phyloP scores from a whole-genome alignment of 1,284 basidiomycete species.

The Ustilago hordei region DNA sequence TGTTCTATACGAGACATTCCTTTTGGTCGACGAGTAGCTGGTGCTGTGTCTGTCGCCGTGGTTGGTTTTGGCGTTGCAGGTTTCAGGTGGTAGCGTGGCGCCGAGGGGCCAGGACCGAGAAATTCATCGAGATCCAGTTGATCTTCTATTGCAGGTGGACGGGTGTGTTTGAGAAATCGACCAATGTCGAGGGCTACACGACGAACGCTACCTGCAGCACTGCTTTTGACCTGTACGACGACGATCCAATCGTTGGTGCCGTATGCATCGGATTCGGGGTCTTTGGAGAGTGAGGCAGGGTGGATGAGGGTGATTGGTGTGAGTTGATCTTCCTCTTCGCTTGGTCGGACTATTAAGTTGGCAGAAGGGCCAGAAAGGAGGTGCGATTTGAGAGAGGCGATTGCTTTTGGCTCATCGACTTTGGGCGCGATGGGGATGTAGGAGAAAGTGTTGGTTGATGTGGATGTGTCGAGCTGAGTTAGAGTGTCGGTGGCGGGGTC shows the following conservation, averaged over 20 bases:
- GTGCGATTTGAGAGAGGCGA: constrained; percentile 46
- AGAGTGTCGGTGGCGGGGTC: not conserved
- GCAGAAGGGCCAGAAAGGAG: constrained; percentile 46
- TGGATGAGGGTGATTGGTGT: constrained; percentile 57
- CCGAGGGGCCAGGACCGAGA: constrained; percentile 46
- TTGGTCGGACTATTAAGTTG: constrained; percentile 53
- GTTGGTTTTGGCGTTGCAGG: constrained; percentile 8
- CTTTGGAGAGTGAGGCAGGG: constrained; percentile 51
- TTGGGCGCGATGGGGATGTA: constrained; percentile 37
- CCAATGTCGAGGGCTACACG: constrained; percentile 58
- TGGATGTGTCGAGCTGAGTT: not conserved
- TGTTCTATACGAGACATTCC: constrained; percentile 63
- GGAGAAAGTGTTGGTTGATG: constrained; percentile 25
- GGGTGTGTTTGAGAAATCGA: constrained; percentile 44
- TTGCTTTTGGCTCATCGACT: constrained; percentile 42
- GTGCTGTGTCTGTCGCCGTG: not conserved
- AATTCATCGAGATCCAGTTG: constrained; percentile 54
- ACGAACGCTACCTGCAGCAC: constrained; percentile 54
- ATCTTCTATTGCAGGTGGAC: constrained; percentile 29
- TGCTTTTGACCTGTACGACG: constrained; percentile 61
- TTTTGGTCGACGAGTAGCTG: constrained; percentile 42
- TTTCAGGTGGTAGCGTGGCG: constrained; percentile 27
- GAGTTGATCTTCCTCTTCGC: constrained; percentile 41
- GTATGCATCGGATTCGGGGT: constrained; percentile 40
- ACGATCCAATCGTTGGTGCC: constrained; percentile 63